Evolutionary conservation across 2,329 filamentous ascomycete genomes (phyloP), one percentile per base, ranked within the genome.

Genomic region (Ustulina deusta): DNA sequence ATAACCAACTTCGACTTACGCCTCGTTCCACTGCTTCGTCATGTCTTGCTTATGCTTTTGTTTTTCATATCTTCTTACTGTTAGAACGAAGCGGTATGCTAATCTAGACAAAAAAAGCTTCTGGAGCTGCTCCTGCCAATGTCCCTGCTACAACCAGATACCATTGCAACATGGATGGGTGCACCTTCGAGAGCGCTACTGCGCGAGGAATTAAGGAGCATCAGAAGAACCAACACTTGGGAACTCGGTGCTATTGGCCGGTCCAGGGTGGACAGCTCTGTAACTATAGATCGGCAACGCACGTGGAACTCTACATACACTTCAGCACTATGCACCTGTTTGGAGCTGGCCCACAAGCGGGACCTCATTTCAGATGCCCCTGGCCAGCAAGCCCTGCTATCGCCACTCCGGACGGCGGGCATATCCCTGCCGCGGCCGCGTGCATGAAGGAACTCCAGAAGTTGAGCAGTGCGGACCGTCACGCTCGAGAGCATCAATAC

Each of bases 401-500:
- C 1, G n/a, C 27, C 6, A 34, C 25, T 7, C 60, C 38, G 0
- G n/a, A n/a, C n/a, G 61, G 51, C 3, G 2, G 2, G 1, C 6
- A 20, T 6, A 25, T 56, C 1, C 4, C 3, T 29, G 3, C 29
- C 1, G 10, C 1, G 3, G n/a, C 17, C 1, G 6, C 1, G 6
- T 57, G 52, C 40, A 20, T 29, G 10, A 17, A 49, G 7, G n/a
- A 9, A 0, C 49, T 55, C 15, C 11, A 48, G 29, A 15, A 13
- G 1, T 1, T 13, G 1, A 17, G 32, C 11, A 36, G 44, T 34
- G 61, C 61, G 0, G 44, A 57, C 0, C 42, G 61, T 2, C 61
- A 63, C 10, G 54, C 61, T 3, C 54, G 61, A 1, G n/a, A 36
- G n/a, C 61, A 64, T 2, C 61, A 64, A 15, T 17, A 64, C 7